Evolutionary conservation across 768 basidiomycete genomes (phyloP), one percentile per base, ranked within the genome.

Genomic region (Amanita thiersii): DNA sequence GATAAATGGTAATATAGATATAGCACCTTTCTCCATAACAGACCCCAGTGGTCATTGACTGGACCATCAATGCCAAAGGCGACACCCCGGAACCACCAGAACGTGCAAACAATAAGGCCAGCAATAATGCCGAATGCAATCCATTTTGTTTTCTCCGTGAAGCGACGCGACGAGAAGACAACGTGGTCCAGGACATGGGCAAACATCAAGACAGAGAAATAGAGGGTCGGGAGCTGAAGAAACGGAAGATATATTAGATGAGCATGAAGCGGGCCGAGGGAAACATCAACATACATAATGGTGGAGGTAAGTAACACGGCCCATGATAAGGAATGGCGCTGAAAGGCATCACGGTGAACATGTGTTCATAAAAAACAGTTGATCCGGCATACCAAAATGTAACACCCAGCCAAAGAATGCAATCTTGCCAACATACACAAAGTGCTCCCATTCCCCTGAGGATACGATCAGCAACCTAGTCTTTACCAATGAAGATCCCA

Each of bases 281-380:
- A 14, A 43, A 12, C 31, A 36, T 38, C 21, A 19, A 75, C 86
- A 50, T 51, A 93, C 89, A 57, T 94, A 97, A 68, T 96, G 92
- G 60, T 98, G 94, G 19, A 98, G 65, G 52, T 97, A 97, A 21
- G 92, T 96, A 3, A 92, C 88, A 45, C 92, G 88, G 15, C 89
- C 93, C 96, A 99, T 99, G 65, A 97, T 81, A 50, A 97, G 65
- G 81, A 97, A 99, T 1, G 94, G 94, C 17, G 84, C 93, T 96
- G 51, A 7, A 50, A 15, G 38, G 9, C 33, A 25, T 24, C 24
- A 2, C 21, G 41, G 21, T 21, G 35, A 48, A 28, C 23, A 37
- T 32, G 21, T 49, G 33, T 38, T 35, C n/a, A 23, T 7, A 33
- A 3, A 15, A 8, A 35, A 18, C 25, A 7, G 17, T 28, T 10